Conservation (phyloP, 2,329 filamentous ascomycete species). For the Cercospora brassicicola region DNA sequence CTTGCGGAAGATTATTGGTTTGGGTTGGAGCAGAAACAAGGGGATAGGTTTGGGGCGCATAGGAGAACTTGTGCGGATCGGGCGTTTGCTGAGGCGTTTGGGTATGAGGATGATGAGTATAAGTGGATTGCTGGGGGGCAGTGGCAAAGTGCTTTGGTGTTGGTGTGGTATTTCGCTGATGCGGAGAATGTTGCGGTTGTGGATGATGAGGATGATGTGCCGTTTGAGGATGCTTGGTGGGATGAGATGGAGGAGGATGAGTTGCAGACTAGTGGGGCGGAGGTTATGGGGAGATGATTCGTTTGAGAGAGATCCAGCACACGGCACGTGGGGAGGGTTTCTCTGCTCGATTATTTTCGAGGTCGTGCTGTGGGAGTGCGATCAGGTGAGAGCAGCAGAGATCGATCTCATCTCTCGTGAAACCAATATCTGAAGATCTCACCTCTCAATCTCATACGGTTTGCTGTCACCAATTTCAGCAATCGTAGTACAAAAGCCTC, state of each 20-base stretch:
- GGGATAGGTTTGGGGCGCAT: conserved; percentile 5
- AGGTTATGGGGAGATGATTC: background rate
- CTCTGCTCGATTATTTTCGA: background rate
- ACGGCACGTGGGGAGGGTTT: background rate
- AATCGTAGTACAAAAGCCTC: background rate
- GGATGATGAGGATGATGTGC: conserved; percentile 6
- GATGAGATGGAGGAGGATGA: conserved; percentile 10
- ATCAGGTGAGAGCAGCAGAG: background rate
- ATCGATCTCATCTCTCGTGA: background rate
- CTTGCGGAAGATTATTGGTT: conserved; percentile 8
- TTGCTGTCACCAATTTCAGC: background rate
- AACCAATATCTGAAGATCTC: background rate
- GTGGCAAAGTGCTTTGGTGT: conserved; percentile 1
- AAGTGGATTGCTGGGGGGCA: conserved; percentile 6
- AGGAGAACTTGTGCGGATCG: conserved; percentile 1
- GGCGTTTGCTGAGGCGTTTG: conserved; percentile 6
- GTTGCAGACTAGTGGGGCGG: conserved; percentile 3
- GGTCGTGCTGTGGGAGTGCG: background rate
- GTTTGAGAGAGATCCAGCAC: background rate
- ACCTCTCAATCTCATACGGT: background rate
- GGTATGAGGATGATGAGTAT: conserved; percentile 11
- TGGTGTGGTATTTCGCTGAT: conserved; percentile 9
- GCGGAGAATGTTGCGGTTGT: background rate
- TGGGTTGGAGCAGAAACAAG: background rate
- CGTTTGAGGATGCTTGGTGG: conserved; percentile 9